Percentiles rank a stretch among this genome's conserved stretches.
phyloP scores from a whole-genome alignment of 345 rosid genomes.

The Dipteronia sinensis region DNA sequence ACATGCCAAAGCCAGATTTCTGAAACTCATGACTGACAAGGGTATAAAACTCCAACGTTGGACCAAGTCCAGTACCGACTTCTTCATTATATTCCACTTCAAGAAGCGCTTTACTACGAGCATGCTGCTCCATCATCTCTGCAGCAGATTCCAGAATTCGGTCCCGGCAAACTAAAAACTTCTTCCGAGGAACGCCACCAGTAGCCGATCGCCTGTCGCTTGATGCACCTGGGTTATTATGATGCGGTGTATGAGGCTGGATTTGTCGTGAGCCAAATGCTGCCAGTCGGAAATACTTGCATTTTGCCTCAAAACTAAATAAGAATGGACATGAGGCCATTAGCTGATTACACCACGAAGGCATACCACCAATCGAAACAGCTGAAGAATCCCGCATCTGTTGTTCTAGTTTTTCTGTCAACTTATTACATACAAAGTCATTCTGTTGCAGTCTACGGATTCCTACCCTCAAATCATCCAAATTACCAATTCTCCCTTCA shows the following conservation, averaged over 20 bases:
- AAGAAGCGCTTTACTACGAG: conserved; percentile 56
- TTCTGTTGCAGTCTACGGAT: conserved; percentile 55
- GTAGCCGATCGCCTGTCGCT: conserved; percentile 53
- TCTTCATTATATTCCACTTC: conserved; percentile 91
- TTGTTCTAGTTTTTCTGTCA: conserved; percentile 93
- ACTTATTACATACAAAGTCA: conserved; percentile 75
- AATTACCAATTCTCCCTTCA: conserved; percentile 57
- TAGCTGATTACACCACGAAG: conserved; percentile 84
- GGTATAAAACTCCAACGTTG: conserved; percentile 91
- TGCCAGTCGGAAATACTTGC: conserved; percentile 76
- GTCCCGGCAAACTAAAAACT: conserved; percentile 76
- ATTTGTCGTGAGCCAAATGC: conserved; percentile 67
- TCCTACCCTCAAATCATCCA: conserved; percentile 61
- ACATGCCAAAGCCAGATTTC: conserved; percentile 71
- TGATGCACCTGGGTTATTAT: conserved; percentile 43
- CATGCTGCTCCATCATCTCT: conserved; percentile 75
- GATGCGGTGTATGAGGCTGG: conserved; percentile 40
- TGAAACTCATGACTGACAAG: conserved; percentile 89
- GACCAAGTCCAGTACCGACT: conserved; percentile 99
- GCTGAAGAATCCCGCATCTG: conserved; percentile 84
- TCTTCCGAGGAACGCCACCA: conserved; percentile 59
- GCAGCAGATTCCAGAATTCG: conserved; percentile 75
- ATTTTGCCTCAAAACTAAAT: conserved; percentile 80
- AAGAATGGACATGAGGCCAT: conserved; percentile 86
- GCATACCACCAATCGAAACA: conserved; percentile 68